Base-by-base conservation (phyloP, 2,329 filamentous ascomycete species). In the Fusarium clavum region DNA sequence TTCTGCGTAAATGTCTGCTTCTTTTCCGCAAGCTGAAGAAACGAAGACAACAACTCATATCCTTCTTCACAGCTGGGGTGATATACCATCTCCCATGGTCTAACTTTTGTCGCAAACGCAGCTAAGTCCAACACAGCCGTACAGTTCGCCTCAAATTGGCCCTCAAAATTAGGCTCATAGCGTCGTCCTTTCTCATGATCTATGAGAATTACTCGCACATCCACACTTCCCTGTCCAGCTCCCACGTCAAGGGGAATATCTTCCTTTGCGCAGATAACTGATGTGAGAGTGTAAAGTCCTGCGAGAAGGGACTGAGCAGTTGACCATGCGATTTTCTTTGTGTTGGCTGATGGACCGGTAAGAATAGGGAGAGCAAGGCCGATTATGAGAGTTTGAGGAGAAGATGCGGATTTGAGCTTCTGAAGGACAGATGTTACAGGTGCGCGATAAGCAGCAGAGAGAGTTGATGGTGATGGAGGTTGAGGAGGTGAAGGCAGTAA, bases 221-320 rank as follows among this genome's bases (percentile, higher is more conserved):
- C 94, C 18, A 97, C 87, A 25, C 92, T 91, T 47, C 90, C 89
- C 1, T 88, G 85, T 16, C 81, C 83, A 44, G 77, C 76, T 8
- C 81, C 80, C 9, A 82, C 87, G 83, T 80, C 93, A 77, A 79
- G 92, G 81, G 79, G 91, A 81, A 82, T 85, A 48, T 82, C 83
- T 49, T 88, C 83, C 70, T 89, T 85, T 14, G 90, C 88, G 67
- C 91, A 93, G n/a, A 93, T 83, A 47, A 90, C 82, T 34, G 91
- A 91, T 59, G 96, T 83, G 52, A 98, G 85, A 74, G 90, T 90
- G 84, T 98, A 98, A 25, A 97, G 77, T 27, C 88, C 87, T 5
- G 92, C 92, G 24, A 98, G 81, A 8, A 95, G 83, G n/a, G 86
- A 84, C 79, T 97, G 94, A 0, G 90, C 87, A n/a, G 85, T 81